Base-by-base conservation (phyloP, 164 flowering plant genomes). In the Umbilicus rupestris region DNA sequence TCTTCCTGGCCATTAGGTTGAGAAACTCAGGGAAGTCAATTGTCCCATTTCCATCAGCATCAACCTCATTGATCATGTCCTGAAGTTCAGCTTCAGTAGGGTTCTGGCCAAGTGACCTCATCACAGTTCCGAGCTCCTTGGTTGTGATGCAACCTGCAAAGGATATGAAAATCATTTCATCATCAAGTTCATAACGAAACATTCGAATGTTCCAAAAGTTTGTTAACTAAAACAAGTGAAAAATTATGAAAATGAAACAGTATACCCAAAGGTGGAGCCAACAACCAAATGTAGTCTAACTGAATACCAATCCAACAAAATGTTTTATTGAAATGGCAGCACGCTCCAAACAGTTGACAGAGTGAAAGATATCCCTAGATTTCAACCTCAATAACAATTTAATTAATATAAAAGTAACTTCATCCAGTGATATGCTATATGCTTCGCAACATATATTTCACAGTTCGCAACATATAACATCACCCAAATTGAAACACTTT, bases 91-190 rank as follows among this genome's bases (percentile, higher is more conserved):
- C 57, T 22, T 50, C 57, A 16, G 57, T 50, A 50, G 57, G 57
- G 57, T 50, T 50, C 57, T 50, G 57, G 28, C 57, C 57, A 50
- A 50, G 57, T n/a, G 57, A 50, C 28, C 57, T 28, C 57, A 50
- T 50, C 28, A 50, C 57, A 22, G 57, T 50, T 7, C 57, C 57
- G 14, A 50, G 57, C 57, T 50, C 57, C 57, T 50, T 50, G 26
- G 57, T 50, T 6, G 57, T 50, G 57, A 50, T 50, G 14, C 57
- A 50, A 22, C 57, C 57, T 50, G 60, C 60, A 11, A 12, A 55
- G 60, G 16, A 55, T 55, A 55, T 24, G 19, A 28, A 26, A 26
- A 3, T 29, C 17, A 11, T 28, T 28, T 3, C 11, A 7, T 28
- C 60, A 55, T 55, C 5, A 26, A 55, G 28, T 9, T 55, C 17